phyloP scores from a whole-genome alignment of 331 rosid species.

The Telfairia occidentalis region DNA sequence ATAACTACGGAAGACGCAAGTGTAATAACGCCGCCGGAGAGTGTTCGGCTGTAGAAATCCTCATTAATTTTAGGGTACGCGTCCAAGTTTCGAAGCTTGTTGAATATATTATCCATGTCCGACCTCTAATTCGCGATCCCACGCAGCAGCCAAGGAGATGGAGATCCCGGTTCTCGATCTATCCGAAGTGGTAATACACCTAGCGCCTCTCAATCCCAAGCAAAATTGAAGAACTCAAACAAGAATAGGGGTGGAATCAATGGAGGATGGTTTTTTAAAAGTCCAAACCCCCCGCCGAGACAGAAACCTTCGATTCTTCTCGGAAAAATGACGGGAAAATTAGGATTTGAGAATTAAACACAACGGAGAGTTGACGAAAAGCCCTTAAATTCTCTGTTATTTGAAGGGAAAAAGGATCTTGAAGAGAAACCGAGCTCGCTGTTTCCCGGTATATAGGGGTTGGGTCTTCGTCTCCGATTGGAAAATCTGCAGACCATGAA shows the following conservation, averaged over 20 bases:
- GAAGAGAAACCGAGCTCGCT: background rate
- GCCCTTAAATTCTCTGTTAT: background rate
- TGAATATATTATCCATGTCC: slow-evolving; percentile 54
- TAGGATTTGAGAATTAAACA: background rate
- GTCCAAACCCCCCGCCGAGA: background rate
- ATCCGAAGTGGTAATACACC: background rate
- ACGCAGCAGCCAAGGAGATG: background rate
- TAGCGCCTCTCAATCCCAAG: background rate
- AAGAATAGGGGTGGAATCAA: background rate
- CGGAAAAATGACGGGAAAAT: background rate
- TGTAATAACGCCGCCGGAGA: slow-evolving; percentile 87
- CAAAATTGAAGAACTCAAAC: background rate
- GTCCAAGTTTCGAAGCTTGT: slow-evolving; percentile 70
- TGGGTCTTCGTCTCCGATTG: slow-evolving; percentile 10
- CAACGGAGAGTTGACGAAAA: background rate
- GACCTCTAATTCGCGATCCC: background rate
- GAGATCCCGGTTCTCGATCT: slow-evolving; percentile 2
- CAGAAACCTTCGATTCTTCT: background rate
- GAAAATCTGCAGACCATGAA: background rate
- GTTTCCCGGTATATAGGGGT: slow-evolving; percentile 7
- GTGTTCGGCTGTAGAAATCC: slow-evolving; percentile 88
- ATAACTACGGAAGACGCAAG: slow-evolving; percentile 68
- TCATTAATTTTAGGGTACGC: slow-evolving; percentile 93
- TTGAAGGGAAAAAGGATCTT: background rate
- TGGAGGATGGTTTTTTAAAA: background rate